Evolutionary conservation across 208 protist species (phyloP).

Genomic region (Porcisia hertigi): DNA sequence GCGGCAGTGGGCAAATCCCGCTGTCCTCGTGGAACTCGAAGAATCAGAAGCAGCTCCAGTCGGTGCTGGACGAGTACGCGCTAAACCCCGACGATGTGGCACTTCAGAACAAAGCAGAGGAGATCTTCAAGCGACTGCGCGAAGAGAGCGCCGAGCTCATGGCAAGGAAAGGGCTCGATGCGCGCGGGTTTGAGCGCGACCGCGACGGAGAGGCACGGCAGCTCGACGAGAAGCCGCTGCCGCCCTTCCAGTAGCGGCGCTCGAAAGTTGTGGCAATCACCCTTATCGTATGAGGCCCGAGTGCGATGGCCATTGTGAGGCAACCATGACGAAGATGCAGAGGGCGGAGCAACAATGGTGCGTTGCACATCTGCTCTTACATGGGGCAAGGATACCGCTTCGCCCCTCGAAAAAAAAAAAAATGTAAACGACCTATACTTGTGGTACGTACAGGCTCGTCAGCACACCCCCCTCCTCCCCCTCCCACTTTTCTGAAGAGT

Average conservation of each 20-base stretch:
- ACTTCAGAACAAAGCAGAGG: constrained; percentile 70
- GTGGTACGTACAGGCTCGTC: too few species aligned
- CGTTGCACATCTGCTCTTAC: neutral
- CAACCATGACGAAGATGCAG: neutral
- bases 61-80: constrained; percentile 80
- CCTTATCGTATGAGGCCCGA: neutral
- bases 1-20: constrained; percentile 75
- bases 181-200: constrained; percentile 55
- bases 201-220: constrained; percentile 53
- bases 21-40: constrained; percentile 72
- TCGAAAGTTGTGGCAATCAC: neutral
- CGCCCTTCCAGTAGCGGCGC: constrained; percentile 53
- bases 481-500: too few species aligned
- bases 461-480: too few species aligned
- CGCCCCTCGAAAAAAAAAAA: too few species aligned
- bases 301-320: neutral
- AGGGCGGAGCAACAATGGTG: neutral
- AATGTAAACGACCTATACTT: too few species aligned
- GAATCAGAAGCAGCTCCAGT: constrained; percentile 70
- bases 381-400: neutral
- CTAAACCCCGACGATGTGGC: constrained; percentile 77
- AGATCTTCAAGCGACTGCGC: constrained; percentile 68
- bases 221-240: constrained; percentile 65
- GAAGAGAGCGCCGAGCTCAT: constrained; percentile 76
- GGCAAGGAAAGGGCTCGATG: constrained; percentile 59